phyloP scores from a whole-genome alignment of 2,329 filamentous ascomycete species.

The Pseudogymnoascus sp. region DNA sequence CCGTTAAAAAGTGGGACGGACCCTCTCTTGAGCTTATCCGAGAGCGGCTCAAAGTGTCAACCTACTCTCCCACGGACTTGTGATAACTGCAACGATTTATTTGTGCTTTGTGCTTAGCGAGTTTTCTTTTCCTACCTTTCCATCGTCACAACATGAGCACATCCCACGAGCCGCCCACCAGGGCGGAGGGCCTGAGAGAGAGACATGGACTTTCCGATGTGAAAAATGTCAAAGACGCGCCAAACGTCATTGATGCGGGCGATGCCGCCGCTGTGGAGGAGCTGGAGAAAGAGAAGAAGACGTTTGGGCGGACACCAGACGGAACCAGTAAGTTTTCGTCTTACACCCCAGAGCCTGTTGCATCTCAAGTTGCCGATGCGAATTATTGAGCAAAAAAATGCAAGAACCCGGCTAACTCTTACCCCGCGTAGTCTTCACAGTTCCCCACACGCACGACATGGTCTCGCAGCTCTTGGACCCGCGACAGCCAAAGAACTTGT shows the following conservation, averaged over 20 bases:
- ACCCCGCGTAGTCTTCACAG: constrained; percentile 66
- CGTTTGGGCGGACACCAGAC: constrained; percentile 82
- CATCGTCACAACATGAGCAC: constrained; percentile 3
- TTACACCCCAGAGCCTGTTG: neutral
- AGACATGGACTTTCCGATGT: neutral
- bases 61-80: neutral
- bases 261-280: constrained; percentile 26
- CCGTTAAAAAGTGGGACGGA: constrained; percentile 6
- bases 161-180: constrained; percentile 6
- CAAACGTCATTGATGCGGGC: neutral
- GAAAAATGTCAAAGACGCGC: neutral
- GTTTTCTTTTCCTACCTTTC: neutral
- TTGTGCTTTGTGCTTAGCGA: constrained; percentile 7
- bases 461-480: constrained; percentile 94
- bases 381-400: constrained; percentile 13
- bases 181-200: constrained; percentile 9
- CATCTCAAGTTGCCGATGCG: neutral
- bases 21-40: constrained; percentile 4
- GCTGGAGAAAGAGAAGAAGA: constrained; percentile 54
- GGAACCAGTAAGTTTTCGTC: constrained; percentile 65
- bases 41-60: constrained; percentile 8
- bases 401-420: constrained; percentile 10
- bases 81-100: constrained; percentile 8
- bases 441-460: constrained; percentile 97
- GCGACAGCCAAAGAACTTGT: constrained; percentile 88